Conservation (phyloP, 2,329 filamentous ascomycete species). For the Neodidymelliopsis sp. region DNA sequence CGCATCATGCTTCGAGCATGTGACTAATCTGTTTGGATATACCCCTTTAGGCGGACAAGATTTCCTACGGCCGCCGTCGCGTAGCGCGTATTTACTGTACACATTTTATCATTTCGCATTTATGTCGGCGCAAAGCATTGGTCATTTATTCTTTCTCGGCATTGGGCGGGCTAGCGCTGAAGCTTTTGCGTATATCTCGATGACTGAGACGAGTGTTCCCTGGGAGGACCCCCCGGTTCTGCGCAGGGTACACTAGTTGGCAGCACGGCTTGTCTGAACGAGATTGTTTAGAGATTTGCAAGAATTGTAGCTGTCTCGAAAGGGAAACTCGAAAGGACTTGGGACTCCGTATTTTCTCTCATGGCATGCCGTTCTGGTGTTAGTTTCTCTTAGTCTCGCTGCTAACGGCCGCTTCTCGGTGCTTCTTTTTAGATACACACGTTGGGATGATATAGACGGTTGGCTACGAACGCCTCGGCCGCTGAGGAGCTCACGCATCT, state of each 20-base stretch:
- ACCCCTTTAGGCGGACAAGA: conserved; percentile 12
- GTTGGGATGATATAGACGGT: conserved; percentile 25
- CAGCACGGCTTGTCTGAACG: background rate
- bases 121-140: conserved; percentile 21
- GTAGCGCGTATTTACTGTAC: conserved; percentile 16
- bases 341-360: conserved; percentile 4
- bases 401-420: conserved; percentile 26
- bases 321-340: conserved; percentile 13
- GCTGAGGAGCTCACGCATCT: conserved; percentile 16
- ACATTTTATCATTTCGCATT: conserved; percentile 21
- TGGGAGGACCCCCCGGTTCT: conserved; percentile 23
- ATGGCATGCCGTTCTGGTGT: conserved; percentile 13
- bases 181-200: conserved; percentile 25
- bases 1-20: conserved; percentile 4
- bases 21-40: conserved; percentile 17
- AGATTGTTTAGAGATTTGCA: conserved; percentile 7
- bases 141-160: conserved; percentile 16
- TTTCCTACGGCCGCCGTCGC: conserved; percentile 9
- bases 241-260: conserved; percentile 8
- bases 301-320: conserved; percentile 3
- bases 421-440: conserved; percentile 12
- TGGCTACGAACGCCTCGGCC: conserved; percentile 19
- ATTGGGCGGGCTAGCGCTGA: conserved; percentile 41
- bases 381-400: conserved; percentile 17
- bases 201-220: conserved; percentile 14